A percentile compares a stretch with the other conserved stretches of the same genome.
These are phyloP conservation scores for Aspergillus heteromorphus DNA, from an alignment of 495 filamentous ascomycete species.

Conservation along the genomic window DNA sequence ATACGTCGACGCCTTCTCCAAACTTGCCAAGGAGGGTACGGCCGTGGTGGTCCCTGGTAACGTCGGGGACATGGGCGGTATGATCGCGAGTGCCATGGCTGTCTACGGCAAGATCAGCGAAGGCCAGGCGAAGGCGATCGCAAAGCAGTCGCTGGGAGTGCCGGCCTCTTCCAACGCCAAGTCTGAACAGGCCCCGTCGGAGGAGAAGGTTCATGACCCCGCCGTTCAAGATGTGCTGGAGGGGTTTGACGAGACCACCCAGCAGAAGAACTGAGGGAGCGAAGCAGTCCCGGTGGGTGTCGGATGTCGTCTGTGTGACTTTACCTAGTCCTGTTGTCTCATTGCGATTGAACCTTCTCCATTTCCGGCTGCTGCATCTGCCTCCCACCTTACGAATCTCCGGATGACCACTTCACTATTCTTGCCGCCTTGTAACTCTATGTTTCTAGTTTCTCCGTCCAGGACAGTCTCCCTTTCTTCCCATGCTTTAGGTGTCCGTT, in stretches of 20 bases:
- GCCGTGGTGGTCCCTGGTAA: conserved; percentile 93
- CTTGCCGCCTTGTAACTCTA: conserved; percentile 1
- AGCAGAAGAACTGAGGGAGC: conserved; percentile 30
- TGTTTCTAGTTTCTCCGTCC: not conserved
- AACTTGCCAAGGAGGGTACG: conserved; percentile 88
- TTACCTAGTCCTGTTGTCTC: conserved; percentile 1
- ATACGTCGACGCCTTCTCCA: conserved; percentile 92
- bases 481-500: not conserved
- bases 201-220: conserved; percentile 27
- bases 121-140: conserved; percentile 66
- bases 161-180: conserved; percentile 14
- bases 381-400: conserved; percentile 2
- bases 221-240: conserved; percentile 48
- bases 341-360: not conserved
- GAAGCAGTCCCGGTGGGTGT: too few species aligned
- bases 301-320: not conserved
- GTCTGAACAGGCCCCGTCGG: conserved; percentile 7
- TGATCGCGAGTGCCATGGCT: conserved; percentile 94
- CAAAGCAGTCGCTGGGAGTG: conserved; percentile 44
- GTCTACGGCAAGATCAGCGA: conserved; percentile 93
- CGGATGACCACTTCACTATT: not conserved
- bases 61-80: conserved; percentile 91
- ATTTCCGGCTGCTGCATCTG: not conserved
- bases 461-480: not conserved
- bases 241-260: conserved; percentile 47